Evolutionary conservation across 345 rosid species (phyloP).

Genomic region (Luvunga scandens): DNA sequence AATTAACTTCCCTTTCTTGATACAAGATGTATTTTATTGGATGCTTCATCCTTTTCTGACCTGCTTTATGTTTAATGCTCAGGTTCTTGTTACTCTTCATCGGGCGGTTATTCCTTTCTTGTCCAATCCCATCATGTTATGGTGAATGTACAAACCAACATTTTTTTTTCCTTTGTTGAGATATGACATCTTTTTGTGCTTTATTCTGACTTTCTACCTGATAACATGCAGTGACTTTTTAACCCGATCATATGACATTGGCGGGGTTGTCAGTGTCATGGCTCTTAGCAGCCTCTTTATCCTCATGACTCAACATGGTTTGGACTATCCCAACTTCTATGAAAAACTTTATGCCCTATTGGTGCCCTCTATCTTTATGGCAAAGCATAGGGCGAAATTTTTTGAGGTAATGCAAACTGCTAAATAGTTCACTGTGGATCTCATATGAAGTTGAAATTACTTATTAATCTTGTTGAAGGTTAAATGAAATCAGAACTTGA

Average conservation of each 20-base stretch:
- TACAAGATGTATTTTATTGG: background rate
- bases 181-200: background rate
- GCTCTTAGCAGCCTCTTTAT: conserved; percentile 89
- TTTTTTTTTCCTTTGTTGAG: conserved; percentile 8
- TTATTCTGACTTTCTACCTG: conserved; percentile 14
- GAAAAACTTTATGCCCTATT: conserved; percentile 76
- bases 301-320: conserved; percentile 86
- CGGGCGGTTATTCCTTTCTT: conserved; percentile 73
- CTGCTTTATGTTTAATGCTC: conserved; percentile 28
- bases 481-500: background rate
- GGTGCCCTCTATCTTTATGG: conserved; percentile 82
- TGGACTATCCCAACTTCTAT: conserved; percentile 90
- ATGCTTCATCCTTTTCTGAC: conserved; percentile 9
- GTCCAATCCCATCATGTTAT: conserved; percentile 74
- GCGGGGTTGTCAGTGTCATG: conserved; percentile 97
- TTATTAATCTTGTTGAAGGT: background rate
- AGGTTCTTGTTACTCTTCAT: conserved; percentile 83
- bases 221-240: conserved; percentile 75
- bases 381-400: conserved; percentile 85
- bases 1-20: background rate
- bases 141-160: conserved; percentile 34
- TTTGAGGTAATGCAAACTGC: conserved; percentile 58
- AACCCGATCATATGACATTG: conserved; percentile 86
- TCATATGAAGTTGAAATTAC: background rate
- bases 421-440: background rate